These are phyloP conservation scores for Gracilaria caudata DNA, from an alignment of 23 red algal genomes.

Conservation along the genomic window DNA sequence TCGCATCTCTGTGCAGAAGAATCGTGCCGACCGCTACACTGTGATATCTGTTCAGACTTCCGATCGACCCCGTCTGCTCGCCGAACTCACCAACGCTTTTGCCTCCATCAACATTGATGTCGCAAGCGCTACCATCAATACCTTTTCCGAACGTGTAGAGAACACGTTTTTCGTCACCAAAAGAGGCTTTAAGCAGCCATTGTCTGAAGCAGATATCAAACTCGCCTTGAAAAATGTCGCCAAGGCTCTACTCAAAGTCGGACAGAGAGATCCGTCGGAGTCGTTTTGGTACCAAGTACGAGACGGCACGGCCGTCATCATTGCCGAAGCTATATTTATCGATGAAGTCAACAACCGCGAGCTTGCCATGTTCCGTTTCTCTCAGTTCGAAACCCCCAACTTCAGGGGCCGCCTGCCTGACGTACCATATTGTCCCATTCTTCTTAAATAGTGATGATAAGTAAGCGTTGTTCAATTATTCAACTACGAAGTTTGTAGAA, in stretches of 20 bases:
- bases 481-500: too few relatives aligned
- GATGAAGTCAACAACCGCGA: conserved; percentile 74
- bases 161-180: conserved; percentile 76
- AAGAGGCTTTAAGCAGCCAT: conserved; percentile 59
- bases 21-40: conserved; percentile 59
- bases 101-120: conserved; percentile 38
- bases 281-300: conserved; percentile 70
- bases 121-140: conserved; percentile 58
- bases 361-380: conserved; percentile 59
- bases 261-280: conserved; percentile 18
- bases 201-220: conserved; percentile 31
- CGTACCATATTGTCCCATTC: conserved; percentile 54
- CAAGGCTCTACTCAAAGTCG: conserved; percentile 52
- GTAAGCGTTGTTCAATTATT: neutral
- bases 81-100: conserved; percentile 41
- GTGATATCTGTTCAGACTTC: conserved; percentile 69
- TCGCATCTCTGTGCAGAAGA: conserved; percentile 65
- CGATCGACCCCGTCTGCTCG: conserved; percentile 64
- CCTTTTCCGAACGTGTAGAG: conserved; percentile 51
- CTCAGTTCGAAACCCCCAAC: conserved; percentile 80
- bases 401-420: conserved; percentile 74
- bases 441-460: neutral
- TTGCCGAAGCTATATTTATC: conserved; percentile 78
- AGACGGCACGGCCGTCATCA: conserved; percentile 42
- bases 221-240: conserved; percentile 31